Conservation (phyloP, 164 flowering plant genomes). For the Aristolochia contorta region DNA sequence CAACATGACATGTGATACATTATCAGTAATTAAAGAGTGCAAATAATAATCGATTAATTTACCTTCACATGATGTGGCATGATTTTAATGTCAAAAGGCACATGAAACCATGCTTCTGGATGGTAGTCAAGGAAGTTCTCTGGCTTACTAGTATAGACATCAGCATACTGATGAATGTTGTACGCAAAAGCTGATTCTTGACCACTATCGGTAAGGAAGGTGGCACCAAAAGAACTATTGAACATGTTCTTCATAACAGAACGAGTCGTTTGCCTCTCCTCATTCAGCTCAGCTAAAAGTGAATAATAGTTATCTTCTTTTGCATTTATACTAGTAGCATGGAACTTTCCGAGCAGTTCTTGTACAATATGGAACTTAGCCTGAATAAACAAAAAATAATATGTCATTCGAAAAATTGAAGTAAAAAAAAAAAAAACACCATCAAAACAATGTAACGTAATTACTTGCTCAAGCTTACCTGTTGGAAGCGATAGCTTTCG, state of each 20-base stretch:
- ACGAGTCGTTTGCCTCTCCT: constrained; percentile 68
- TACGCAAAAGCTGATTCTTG: constrained; percentile 95
- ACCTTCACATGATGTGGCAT: constrained; percentile 99
- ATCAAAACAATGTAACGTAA: background rate
- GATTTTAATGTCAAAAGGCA: constrained; percentile 82
- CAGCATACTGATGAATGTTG: constrained; percentile 91
- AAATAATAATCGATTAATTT: background rate
- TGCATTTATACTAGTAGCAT: constrained; percentile 34
- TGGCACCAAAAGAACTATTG: constrained; percentile 88
- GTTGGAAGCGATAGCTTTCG: constrained; percentile 79
- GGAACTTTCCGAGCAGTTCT: constrained; percentile 81
- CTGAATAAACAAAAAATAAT: constrained; percentile 25
- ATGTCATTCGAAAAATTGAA: background rate
- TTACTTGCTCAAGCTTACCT: constrained; percentile 34
- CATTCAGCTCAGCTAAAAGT: constrained; percentile 60
- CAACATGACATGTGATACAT: no score
- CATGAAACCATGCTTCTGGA: constrained; percentile 93
- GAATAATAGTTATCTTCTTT: constrained; percentile 37
- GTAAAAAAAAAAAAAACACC: background rate
- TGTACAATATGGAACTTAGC: constrained; percentile 87
- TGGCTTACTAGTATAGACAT: constrained; percentile 93
- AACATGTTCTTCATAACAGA: constrained; percentile 70
- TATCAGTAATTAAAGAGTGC: no score
- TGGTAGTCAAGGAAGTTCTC: constrained; percentile 73
- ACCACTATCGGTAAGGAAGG: constrained; percentile 85